Evolutionary conservation across 345 rosid species (phyloP), one percentile per base, ranked within the genome.

Genomic region (Bruguiera gymnorhiza): DNA sequence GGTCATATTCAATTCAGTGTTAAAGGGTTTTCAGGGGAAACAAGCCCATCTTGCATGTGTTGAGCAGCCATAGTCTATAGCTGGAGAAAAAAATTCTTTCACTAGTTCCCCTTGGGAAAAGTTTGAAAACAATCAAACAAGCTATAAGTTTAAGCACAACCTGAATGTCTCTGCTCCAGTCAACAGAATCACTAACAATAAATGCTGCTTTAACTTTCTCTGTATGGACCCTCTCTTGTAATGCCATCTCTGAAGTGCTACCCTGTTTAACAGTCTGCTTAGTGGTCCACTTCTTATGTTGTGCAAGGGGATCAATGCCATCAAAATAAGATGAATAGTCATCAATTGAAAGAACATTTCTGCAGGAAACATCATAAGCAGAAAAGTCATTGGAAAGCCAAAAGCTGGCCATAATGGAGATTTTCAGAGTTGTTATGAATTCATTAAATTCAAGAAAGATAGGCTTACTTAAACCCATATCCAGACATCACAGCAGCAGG

Each of bases 141-240:
- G 34, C 36, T 31, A 48, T 4, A 67, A 27, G 31, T 57, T 58
- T n/a, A 58, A 56, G 50, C 5, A 55, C n/a, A 69, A 90, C 98
- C 98, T 90, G 98, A 72, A 87, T 81, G 82, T 93, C 96, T 73
- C 90, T 81, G 86, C 97, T 87, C 98, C 98, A 89, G 75, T 93
- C 97, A 73, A 90, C 86, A 60, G 98, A 75, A 80, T 93, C 98
- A 75, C 97, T 90, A 63, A 93, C 88, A 51, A 93, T 53, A 82
- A 93, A 90, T 29, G 91, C 92, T 69, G 97, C 98, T 82, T 85
- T 83, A 72, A 89, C 96, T 85, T 86, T 86, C 20, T 80, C 72
- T 31, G 88, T 81, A 62, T 52, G 43, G 24, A 90, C 70, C 43
- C 8, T 52, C 57, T 66, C 60, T 72, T 75, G 77, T 23, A 70